Evolutionary conservation across 2,329 filamentous ascomycete species (phyloP).

Genomic region (Raffaelea ambrosiae): DNA sequence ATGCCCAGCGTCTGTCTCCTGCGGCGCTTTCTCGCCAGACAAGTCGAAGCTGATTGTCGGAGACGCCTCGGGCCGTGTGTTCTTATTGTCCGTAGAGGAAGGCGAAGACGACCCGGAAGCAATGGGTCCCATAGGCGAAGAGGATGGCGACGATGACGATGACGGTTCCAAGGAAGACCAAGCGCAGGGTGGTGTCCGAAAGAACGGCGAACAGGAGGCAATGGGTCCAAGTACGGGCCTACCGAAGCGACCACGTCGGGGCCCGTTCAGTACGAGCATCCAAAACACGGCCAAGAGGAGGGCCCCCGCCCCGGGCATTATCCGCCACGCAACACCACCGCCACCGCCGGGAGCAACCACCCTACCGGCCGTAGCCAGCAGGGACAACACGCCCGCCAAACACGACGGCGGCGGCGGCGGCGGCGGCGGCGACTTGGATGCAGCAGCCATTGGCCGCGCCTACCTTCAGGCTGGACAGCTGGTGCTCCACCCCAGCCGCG

Average conservation of each 20-base stretch:
- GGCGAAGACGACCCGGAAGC: constrained; percentile 24
- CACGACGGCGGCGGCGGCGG: too few species aligned
- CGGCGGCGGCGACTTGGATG: constrained; percentile 18
- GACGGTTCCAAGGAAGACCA: constrained; percentile 1
- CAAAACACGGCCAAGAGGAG: neutral
- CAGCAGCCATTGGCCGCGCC: constrained; percentile 15
- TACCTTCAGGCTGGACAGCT: constrained; percentile 34
- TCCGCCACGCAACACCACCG: constrained; percentile 40
- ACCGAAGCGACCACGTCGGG: too few species aligned
- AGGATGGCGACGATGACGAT: constrained; percentile 3
- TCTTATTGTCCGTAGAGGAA: constrained; percentile 42
- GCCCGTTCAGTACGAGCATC: neutral
- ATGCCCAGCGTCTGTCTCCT: constrained; percentile 47
- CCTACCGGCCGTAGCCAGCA: neutral
- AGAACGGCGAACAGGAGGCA: too few species aligned
- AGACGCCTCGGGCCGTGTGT: constrained; percentile 53
- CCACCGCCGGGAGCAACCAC: constrained; percentile 21
- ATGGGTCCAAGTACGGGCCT: too few species aligned
- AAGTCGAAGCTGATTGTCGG: constrained; percentile 47
- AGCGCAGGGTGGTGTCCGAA: too few species aligned
- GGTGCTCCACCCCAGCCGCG: constrained; percentile 31
- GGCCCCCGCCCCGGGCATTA: constrained; percentile 23
- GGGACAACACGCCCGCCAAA: neutral
- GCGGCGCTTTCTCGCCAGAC: constrained; percentile 50
- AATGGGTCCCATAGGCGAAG: too few species aligned